Evolutionary conservation across 1,284 basidiomycete genomes (phyloP).

Genomic region (Phenoliferia sp.): DNA sequence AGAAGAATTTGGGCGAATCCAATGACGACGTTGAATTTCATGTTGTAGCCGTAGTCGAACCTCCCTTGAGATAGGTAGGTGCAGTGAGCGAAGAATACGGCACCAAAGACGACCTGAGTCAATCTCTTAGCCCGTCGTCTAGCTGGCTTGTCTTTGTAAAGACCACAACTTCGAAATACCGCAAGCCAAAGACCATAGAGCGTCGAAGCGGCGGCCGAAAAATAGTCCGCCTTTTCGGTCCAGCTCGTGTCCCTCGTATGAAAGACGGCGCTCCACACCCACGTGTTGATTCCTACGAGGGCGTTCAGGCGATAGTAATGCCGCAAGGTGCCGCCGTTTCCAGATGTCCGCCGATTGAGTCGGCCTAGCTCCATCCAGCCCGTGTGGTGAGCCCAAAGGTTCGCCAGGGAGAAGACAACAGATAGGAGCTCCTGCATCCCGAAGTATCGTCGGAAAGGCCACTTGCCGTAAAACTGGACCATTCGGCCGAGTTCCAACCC

Average conservation of each 20-base stretch:
- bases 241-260: slow-evolving; percentile 79
- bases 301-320: slow-evolving; percentile 66
- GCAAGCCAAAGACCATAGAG: slow-evolving; percentile 66
- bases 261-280: slow-evolving; percentile 89
- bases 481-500: slow-evolving; percentile 34
- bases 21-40: slow-evolving; percentile 72
- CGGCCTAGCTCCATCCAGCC: slow-evolving; percentile 19
- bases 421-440: slow-evolving; percentile 94
- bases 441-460: slow-evolving; percentile 77
- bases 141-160: slow-evolving; percentile 16
- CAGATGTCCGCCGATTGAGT: neutral
- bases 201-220: slow-evolving; percentile 72
- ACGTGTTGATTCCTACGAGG: slow-evolving; percentile 75
- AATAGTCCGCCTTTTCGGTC: slow-evolving; percentile 93
- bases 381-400: slow-evolving; percentile 63
- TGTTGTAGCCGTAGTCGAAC: slow-evolving; percentile 96
- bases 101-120: slow-evolving; percentile 41
- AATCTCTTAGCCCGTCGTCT: neutral
- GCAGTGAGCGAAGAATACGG: slow-evolving; percentile 62
- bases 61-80: slow-evolving; percentile 72
- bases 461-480: slow-evolving; percentile 87
- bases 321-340: slow-evolving; percentile 52
- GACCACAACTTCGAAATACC: slow-evolving; percentile 39
- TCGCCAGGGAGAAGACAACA: slow-evolving; percentile 80
- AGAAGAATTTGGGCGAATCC: slow-evolving; percentile 65